Base-by-base conservation (phyloP, 1,284 basidiomycete species). In the Malassezia yamatoensis region DNA sequence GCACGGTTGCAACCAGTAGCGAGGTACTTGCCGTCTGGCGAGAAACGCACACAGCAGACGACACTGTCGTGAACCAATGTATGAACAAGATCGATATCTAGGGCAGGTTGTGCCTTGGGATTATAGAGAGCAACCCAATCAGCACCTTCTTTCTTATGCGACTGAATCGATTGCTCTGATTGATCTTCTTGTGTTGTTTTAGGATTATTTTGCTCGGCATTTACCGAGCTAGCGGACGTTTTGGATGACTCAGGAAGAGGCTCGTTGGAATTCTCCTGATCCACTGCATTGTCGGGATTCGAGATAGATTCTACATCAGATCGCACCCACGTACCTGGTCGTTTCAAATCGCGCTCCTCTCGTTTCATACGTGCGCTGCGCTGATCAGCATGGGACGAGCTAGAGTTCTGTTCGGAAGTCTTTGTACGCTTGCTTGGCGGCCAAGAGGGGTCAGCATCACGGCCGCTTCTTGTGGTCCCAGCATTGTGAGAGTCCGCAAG, bases 101-200 rank as follows among this genome's bases (percentile, higher is more conserved):
- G 78, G 56, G 83, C 81, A 47, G 85, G 80, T 77, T 89, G 87
- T 20, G 79, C 83, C 67, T 86, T 85, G 13, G 87, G 85, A 74
- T 90, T 94, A 80, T 90, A 96, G 50, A 94, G 82, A 16, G 88
- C 90, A 68, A 91, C 87, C 93, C 93, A 98, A 76, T 96, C 94
- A 36, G 79, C 78, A 0, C 90, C 91, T 74, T 90, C 87, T 76
- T 87, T 88, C 66, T 81, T 81, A 51, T 80, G 68, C 45, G 80
- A n/a, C 16, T 34, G 45, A 6, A 12, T 16, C 11, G 15, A 16
- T 8, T 49, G 36, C 10, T 34, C 13, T 16, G 36, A 40, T 34
- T 18, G 40, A 3, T 38, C 49, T 12, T 39, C 11, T 15, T 39
- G 12, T 20, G 29, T 35, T 18, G 41, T 32, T 21, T n/a, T 29